Evolutionary conservation across 805 yeast genomes (phyloP).

Genomic region (Starmerella potacharoeniae): DNA sequence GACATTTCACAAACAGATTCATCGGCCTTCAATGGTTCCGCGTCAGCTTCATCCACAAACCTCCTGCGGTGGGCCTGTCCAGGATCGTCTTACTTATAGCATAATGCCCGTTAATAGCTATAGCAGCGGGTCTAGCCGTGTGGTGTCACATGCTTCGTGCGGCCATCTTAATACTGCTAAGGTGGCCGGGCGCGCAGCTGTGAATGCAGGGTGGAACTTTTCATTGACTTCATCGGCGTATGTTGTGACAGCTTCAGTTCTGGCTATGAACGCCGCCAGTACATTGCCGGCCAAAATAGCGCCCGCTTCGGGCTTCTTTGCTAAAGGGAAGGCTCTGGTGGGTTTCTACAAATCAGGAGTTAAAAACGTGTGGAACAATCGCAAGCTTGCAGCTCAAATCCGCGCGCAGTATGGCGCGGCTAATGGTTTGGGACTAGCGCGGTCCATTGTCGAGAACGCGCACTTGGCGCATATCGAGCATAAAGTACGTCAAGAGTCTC

Average conservation of each 20-base stretch:
- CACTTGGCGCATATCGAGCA: conserved; percentile 11
- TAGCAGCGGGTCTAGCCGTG: background rate
- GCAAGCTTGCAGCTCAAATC: conserved; percentile 14
- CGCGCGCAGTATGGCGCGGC: conserved; percentile 15
- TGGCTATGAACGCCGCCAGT: conserved; percentile 21
- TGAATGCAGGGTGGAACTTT: background rate
- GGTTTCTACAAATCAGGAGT: conserved; percentile 40
- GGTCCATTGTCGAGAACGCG: conserved; percentile 17
- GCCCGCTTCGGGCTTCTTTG: conserved; percentile 16
- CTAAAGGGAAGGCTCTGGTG: conserved; percentile 24
- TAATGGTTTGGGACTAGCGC: conserved; percentile 17
- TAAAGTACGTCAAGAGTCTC: background rate
- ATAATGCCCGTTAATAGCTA: background rate
- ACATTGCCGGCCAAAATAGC: conserved; percentile 27
- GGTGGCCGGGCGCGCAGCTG: no score
- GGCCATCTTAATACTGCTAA: background rate
- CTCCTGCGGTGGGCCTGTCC: no score
- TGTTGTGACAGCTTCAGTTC: background rate
- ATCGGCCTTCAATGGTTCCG: background rate
- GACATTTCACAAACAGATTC: conserved; percentile 14
- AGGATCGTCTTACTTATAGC: background rate
- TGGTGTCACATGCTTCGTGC: conserved; percentile 2
- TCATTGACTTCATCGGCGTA: background rate
- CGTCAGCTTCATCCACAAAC: background rate
- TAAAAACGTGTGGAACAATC: conserved; percentile 38